Evolutionary conservation across 1,139 yeast species (phyloP).

Genomic region (Protomyces macrosporus): DNA sequence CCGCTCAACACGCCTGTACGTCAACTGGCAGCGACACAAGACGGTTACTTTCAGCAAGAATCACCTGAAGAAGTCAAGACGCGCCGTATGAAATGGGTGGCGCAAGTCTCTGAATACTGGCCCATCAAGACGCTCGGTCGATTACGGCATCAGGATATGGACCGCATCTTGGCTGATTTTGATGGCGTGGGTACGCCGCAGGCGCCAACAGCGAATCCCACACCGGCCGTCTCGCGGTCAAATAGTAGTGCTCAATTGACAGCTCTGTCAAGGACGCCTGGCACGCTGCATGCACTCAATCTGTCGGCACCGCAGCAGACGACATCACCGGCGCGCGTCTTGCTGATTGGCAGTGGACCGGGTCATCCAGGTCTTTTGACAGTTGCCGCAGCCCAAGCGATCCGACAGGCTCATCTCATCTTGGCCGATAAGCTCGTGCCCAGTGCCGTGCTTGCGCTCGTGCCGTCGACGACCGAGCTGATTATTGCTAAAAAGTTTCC

Average conservation of each 20-base stretch:
- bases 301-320: neutral
- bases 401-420: conserved; percentile 73
- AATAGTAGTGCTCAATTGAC: neutral
- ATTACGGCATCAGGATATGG: conserved; percentile 54
- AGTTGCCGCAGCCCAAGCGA: conserved; percentile 75
- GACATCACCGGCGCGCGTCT: conserved; percentile 50
- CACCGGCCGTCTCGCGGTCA: conserved; percentile 16
- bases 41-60: conserved; percentile 54
- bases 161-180: conserved; percentile 25
- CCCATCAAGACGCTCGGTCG: conserved; percentile 63
- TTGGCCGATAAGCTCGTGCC: conserved; percentile 93
- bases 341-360: conserved; percentile 91
- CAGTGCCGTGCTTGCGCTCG: conserved; percentile 70
- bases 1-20: conserved; percentile 21
- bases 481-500: conserved; percentile 93
- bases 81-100: conserved; percentile 74
- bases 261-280: conserved; percentile 6
- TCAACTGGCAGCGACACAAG: conserved; percentile 47
- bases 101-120: conserved; percentile 86
- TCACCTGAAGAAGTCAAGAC: conserved; percentile 43
- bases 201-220: conserved; percentile 9
- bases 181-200: conserved; percentile 8
- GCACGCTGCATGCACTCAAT: conserved; percentile 10
- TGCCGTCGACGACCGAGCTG: conserved; percentile 66
- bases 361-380: conserved; percentile 81